Base-by-base conservation (phyloP, 441 rosid genomes). In the Viola pubescens region DNA sequence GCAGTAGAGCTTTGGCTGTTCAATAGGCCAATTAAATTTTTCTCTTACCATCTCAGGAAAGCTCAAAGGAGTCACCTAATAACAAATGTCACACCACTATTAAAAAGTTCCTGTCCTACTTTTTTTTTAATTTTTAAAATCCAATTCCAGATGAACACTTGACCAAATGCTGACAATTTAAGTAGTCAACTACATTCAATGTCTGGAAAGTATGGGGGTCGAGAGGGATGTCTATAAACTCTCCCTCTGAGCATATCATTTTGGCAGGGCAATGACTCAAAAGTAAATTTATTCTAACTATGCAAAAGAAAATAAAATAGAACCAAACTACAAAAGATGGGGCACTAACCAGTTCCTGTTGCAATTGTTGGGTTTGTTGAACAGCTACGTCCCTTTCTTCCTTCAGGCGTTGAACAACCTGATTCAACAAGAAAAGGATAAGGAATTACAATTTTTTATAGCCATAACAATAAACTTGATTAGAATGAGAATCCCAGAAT, bases 361-460 rank as follows among this genome's bases (percentile, higher is more conserved):
- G 94, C 77, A 91, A 81, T 56, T 77, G 89, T 61, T 78, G 79
- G 57, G 91, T 89, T 68, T 81, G 88, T 67, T 75, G 79, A 61
- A 81, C 69, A 56, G 90, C 96, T 58, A 79, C 75, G 72, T 92
- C 95, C 68, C 84, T 78, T 82, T 92, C 96, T 10, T 86, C 90
- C 81, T 81, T 89, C 75, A 86, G 78, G 48, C 66, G 78, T 65
- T 83, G 92, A 62, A 89, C 56, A 46, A 82, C 71, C 96, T 84
- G 85, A 46, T 73, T 70, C 56, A 52, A 56, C 56, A 65, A 64
- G 38, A 39, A 62, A 48, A 56, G 41, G 16, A 65, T 2, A 26
- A 26, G 34, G 2, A 26, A 26, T 26, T 26, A 26, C 34, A 26
- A 26, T 26, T 26, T 19, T 19, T 26, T 26, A 1, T 26, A 26